phyloP scores from a whole-genome alignment of 345 rosid species.

The Acer negundo region DNA sequence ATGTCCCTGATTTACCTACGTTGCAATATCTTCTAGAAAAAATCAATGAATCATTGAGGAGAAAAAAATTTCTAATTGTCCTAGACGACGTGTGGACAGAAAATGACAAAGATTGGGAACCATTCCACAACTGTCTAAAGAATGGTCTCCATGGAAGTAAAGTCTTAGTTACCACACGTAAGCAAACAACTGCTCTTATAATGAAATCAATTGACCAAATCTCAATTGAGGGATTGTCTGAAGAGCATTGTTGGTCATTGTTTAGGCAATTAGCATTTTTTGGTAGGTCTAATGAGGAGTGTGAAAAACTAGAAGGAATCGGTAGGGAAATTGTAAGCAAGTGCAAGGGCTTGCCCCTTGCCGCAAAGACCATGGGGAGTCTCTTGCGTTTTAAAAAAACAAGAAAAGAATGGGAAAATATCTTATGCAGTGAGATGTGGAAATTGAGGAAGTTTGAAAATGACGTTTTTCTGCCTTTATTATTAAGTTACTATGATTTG shows the following conservation, averaged over 20 bases:
- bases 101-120: slow-evolving; percentile 5
- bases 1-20: neutral
- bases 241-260: slow-evolving; percentile 21
- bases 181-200: neutral
- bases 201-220: slow-evolving; percentile 7
- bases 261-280: slow-evolving; percentile 15
- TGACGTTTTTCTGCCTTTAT: neutral
- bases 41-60: neutral
- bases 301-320: neutral
- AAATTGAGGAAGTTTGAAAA: slow-evolving; percentile 19
- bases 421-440: slow-evolving; percentile 25
- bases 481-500: neutral
- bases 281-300: slow-evolving; percentile 19
- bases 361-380: slow-evolving; percentile 19
- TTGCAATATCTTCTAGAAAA: no score
- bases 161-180: neutral
- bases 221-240: slow-evolving; percentile 5
- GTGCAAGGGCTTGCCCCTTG: slow-evolving; percentile 29
- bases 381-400: slow-evolving; percentile 24
- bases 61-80: no score
- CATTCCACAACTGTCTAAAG: neutral
- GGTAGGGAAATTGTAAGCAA: slow-evolving; percentile 23
- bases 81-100: slow-evolving; percentile 24
- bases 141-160: neutral
- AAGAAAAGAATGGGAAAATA: neutral